Evolutionary conservation across 2,329 filamentous ascomycete genomes (phyloP), one percentile per base, ranked within the genome.

Genomic region (Arthroderma sp.): DNA sequence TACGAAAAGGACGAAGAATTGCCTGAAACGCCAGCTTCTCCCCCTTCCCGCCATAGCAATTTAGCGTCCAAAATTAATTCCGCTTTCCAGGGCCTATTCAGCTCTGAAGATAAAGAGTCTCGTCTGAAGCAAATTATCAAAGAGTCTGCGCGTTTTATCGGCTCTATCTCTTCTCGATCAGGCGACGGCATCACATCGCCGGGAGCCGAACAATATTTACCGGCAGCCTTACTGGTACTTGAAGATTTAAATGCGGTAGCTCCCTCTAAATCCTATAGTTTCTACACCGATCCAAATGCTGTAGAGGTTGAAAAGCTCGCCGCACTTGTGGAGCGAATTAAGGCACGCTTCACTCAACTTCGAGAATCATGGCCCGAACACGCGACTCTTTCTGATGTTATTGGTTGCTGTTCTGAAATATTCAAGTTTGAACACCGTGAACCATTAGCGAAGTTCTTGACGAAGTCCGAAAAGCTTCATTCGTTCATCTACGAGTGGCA

Each of bases 401-500:
- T 94, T 2, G 64, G 70, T 9, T 80, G 78, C 29, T 93, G 85
- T 57, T 76, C 83, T 45, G 80, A 83, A 52, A 71, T 94, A 0
- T 71, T 94, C 1, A 74, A 81, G 44, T 77, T 94, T 54, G 72
- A 77, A 22, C 80, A 95, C 54, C 75, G 77, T 1, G 87, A 94
- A 45, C 88, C 91, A 0, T 70, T 98, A 4, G 87, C 87, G 1
- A 88, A 83, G 55, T 79, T 94, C 46, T 75, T 98, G 43, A 84
- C 83, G 1, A 85, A 83, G 57, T 74, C 91, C 3, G 93, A 99
- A 62, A 86, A 89, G 51, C 71, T 99, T 4, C 85, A 96, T 63
- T 74, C 72, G 0, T 80, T 82, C 52, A 77, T 98, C 40, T 81
- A 95, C 50, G 87, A 96, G 63, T 99, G 91, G 91, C 87, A 98